Base-by-base conservation (phyloP, 2,329 filamentous ascomycete species). In the Karstenula rhodostoma region DNA sequence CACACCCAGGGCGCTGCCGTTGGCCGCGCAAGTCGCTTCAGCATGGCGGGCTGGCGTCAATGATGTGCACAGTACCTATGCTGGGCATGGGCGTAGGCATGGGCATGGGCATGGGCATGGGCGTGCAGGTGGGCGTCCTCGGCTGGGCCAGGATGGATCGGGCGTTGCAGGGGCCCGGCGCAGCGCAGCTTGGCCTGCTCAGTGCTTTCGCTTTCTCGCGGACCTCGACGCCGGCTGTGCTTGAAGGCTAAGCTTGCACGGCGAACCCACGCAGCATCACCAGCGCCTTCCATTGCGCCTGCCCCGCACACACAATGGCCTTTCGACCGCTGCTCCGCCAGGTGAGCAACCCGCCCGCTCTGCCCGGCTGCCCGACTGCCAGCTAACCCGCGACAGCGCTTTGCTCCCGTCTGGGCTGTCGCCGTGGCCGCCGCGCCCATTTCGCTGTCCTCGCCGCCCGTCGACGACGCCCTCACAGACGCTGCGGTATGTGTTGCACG, bases 1-100 rank as follows among this genome's bases (percentile, higher is more conserved):
- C 88, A 90, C 67, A 88, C 83, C 88, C 88, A 89, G 63, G 84
- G 69, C 46, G 67, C 51, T 32, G 61, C 13, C 49, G 59, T 35
- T 53, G 42, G 57, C 54, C 68, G 68, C 48, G 69, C 69, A n/a
- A 80, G 61, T 56, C 77, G 73, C 66, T 78, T 79, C 61, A 82
- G 71, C 81, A 83, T 82, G 37, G 57, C 54, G 54, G 23, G 60
- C 49, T 35, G 61, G 9, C 13, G 15, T 4, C 6, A 12, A 25
- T 3, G 17, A 19, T 9, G 49, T 55, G 40, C n/a, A n/a, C n/a
- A n/a, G n/a, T n/a, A n/a, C n/a, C n/a, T n/a, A n/a, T n/a, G n/a
- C n/a, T n/a, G n/a, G n/a, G n/a, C n/a, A n/a, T n/a, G n/a, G n/a
- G n/a, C n/a, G n/a, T n/a, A n/a, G n/a, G n/a, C n/a, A n/a, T n/a